Evolutionary conservation across 805 yeast species (phyloP).

Genomic region (Candida takata): DNA sequence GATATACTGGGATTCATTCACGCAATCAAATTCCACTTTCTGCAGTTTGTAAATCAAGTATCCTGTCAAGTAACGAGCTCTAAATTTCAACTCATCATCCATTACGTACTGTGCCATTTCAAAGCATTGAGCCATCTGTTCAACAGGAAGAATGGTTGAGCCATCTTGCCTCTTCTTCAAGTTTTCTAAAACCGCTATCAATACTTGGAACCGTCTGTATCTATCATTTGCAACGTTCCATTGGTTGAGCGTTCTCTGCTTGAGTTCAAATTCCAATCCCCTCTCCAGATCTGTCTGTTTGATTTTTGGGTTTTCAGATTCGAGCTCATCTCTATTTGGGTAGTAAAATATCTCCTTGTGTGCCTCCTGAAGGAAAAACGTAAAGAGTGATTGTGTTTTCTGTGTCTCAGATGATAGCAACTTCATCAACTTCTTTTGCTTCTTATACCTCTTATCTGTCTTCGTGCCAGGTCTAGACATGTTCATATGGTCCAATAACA

Average conservation of each 20-base stretch:
- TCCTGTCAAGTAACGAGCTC: conserved; percentile 34
- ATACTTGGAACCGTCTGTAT: conserved; percentile 13
- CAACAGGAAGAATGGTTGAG: conserved; percentile 26
- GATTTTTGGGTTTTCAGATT: background rate
- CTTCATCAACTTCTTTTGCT: conserved; percentile 8
- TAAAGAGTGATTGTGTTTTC: conserved; percentile 8
- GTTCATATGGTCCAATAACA: conserved; percentile 17
- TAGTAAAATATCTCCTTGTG: conserved; percentile 9
- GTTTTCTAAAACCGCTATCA: conserved; percentile 11
- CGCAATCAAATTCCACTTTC: conserved; percentile 41
- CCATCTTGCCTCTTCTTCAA: conserved; percentile 5
- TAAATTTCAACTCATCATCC: conserved; percentile 24
- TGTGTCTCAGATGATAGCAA: conserved; percentile 6
- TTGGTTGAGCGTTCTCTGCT: conserved; percentile 3
- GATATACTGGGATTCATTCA: conserved; percentile 44
- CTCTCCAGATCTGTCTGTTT: conserved; percentile 9
- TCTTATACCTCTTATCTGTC: conserved; percentile 16
- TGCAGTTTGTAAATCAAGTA: conserved; percentile 34
- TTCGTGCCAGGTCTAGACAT: conserved; percentile 15
- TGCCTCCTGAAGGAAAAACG: conserved; percentile 15
- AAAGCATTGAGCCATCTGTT: conserved; percentile 28
- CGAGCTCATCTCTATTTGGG: conserved; percentile 9
- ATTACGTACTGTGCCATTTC: conserved; percentile 34
- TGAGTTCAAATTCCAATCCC: conserved; percentile 15
- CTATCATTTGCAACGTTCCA: conserved; percentile 7